Percentiles rank a stretch among this genome's conserved stretches.
Conservation (phyloP, 495 filamentous ascomycete genomes). For the Podospora australis region DNA sequence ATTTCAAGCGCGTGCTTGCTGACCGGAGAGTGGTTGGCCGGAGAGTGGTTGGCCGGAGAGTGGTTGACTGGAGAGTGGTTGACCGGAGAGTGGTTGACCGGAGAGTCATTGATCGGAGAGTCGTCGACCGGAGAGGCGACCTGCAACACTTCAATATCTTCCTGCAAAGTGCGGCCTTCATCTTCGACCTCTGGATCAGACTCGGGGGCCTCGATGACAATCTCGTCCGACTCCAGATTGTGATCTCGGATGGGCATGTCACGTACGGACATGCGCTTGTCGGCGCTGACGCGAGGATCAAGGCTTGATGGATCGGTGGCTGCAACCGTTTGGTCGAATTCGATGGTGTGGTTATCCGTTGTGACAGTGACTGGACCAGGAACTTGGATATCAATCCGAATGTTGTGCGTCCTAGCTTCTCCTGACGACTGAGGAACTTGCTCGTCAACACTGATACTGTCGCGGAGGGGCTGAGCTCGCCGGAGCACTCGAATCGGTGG, state of each 20-base stretch:
- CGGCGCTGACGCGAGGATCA: too few species aligned
- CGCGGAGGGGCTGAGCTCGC: neutral
- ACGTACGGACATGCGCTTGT: neutral
- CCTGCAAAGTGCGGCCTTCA: neutral
- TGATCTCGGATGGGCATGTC: neutral
- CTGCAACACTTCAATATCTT: neutral
- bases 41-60: too few species aligned
- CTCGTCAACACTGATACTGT: conserved; percentile 8
- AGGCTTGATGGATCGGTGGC: neutral
- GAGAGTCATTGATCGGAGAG: too few species aligned
- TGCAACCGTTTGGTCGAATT: too few species aligned
- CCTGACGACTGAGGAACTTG: conserved; percentile 1
- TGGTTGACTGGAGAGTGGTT: too few species aligned
- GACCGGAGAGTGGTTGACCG: too few species aligned
- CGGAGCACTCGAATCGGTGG: neutral
- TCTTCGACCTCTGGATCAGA: neutral
- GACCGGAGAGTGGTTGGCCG: too few species aligned
- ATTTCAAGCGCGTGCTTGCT: neutral
- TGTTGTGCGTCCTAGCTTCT: neutral
- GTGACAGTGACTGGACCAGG: too few species aligned
- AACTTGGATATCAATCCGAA: neutral
- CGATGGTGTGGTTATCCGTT: too few species aligned
- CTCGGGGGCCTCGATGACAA: neutral
- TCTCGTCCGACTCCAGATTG: neutral
- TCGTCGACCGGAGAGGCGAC: too few species aligned